A percentile compares a stretch with the other conserved stretches of the same genome.
Evolutionary conservation across 768 basidiomycete genomes (phyloP).

Genomic region (Lentinus brumalis): DNA sequence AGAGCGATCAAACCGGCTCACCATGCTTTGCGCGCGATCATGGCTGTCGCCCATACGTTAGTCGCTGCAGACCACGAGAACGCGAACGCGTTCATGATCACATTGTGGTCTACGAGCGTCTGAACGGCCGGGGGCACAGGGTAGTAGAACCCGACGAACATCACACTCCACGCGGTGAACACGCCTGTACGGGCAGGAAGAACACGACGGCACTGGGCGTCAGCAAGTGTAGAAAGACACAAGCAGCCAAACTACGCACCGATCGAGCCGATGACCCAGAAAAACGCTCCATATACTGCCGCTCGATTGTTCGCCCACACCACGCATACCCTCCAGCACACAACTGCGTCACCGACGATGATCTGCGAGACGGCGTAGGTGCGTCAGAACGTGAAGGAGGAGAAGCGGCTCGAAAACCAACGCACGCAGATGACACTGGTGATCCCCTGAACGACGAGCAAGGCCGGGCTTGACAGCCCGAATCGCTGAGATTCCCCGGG

Average conservation of each 20-base stretch:
- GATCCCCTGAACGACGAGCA: neutral
- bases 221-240: neutral
- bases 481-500: neutral
- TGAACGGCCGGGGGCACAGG: neutral
- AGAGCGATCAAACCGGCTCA: neutral
- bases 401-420: neutral
- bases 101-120: neutral
- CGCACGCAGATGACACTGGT: slow-evolving; percentile 7
- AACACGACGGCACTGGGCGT: neutral
- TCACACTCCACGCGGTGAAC: slow-evolving; percentile 4
- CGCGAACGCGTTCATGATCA: slow-evolving; percentile 3
- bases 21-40: slow-evolving; percentile 2
- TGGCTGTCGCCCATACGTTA: slow-evolving; percentile 1
- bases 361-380: neutral
- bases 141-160: slow-evolving; percentile 8
- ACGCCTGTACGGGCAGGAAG: neutral
- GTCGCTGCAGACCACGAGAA: slow-evolving; percentile 6
- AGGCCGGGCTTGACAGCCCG: neutral
- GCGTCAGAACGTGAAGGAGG: neutral
- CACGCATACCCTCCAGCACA: slow-evolving; percentile 5
- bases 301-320: neutral
- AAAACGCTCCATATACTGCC: neutral
- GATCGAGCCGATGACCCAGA: slow-evolving; percentile 2
- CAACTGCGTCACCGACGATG: slow-evolving; percentile 1
- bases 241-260: neutral